phyloP scores from a whole-genome alignment of 176 grass and related monocot species.

The Bothriochloa decipiens region DNA sequence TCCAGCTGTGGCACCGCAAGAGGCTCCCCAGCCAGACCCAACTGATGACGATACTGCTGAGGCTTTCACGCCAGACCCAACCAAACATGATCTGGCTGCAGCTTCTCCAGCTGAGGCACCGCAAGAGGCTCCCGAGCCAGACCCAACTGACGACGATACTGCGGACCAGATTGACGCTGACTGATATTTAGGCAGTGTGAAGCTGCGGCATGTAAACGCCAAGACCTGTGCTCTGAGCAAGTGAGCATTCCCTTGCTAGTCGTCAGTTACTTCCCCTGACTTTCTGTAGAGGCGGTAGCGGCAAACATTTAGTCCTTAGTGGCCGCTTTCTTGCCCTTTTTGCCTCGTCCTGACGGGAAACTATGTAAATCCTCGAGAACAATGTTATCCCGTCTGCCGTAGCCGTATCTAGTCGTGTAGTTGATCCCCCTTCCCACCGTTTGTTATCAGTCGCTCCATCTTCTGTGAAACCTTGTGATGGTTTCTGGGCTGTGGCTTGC shows the following conservation, averaged over 20 bases:
- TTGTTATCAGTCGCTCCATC: neutral
- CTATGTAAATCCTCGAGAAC: neutral
- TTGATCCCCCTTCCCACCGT: neutral
- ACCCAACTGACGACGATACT: neutral
- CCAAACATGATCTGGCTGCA: neutral
- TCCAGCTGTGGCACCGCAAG: neutral
- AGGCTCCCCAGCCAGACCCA: no score
- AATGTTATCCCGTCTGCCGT: neutral
- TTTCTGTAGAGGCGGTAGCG: neutral
- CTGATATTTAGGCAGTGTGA: constrained; percentile 1
- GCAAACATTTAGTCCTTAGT: constrained; percentile 8
- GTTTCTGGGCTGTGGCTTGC: neutral
- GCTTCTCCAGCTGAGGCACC: neutral
- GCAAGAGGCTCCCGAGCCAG: neutral
- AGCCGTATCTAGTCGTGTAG: neutral
- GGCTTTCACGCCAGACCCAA: constrained; percentile 3
- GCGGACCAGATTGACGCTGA: neutral
- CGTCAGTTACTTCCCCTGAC: neutral
- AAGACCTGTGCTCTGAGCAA: neutral
- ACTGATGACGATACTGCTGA: neutral
- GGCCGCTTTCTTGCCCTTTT: neutral
- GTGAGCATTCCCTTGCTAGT: neutral
- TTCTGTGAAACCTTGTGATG: neutral
- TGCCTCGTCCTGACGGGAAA: no score
- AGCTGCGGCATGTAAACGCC: neutral